phyloP scores from a whole-genome alignment of 2,329 filamentous ascomycete genomes.

The Lasiodiplodia gonubiensis region DNA sequence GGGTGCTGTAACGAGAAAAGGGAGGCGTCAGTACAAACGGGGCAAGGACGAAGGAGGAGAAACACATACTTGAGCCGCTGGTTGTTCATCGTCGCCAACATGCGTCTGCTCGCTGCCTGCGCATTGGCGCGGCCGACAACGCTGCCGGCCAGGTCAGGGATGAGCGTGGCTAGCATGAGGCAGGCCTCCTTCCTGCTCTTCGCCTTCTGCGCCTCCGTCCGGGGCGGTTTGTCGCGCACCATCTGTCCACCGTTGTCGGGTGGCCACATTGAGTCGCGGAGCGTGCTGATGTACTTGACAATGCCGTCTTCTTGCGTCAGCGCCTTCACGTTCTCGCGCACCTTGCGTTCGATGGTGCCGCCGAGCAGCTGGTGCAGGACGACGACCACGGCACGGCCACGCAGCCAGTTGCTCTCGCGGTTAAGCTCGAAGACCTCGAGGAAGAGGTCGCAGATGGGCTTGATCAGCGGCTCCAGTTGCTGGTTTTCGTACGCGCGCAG shows the following conservation, averaged over 20 bases:
- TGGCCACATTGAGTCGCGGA: conserved; percentile 85
- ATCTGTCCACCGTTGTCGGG: conserved; percentile 53
- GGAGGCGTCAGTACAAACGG: neutral
- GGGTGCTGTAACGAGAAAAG: conserved; percentile 44
- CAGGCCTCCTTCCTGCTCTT: conserved; percentile 86
- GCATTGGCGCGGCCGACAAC: conserved; percentile 94
- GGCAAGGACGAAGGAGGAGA: neutral
- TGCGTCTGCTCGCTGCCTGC: conserved; percentile 82
- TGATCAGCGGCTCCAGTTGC: conserved; percentile 93
- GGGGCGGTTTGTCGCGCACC: conserved; percentile 42
- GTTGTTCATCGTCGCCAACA: conserved; percentile 93
- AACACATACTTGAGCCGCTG: conserved; percentile 80
- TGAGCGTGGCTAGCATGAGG: conserved; percentile 83
- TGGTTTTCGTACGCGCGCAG: conserved; percentile 89
- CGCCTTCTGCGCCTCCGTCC: conserved; percentile 75
- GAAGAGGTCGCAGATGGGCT: conserved; percentile 97
- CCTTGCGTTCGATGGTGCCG: conserved; percentile 93
- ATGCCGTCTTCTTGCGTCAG: conserved; percentile 80
- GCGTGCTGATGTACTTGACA: conserved; percentile 72
- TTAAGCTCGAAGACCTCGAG: conserved; percentile 95
- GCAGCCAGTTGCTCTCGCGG: conserved; percentile 94
- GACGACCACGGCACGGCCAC: conserved; percentile 92
- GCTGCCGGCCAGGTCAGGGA: conserved; percentile 89
- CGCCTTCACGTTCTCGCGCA: conserved; percentile 79
- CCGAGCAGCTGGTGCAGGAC: conserved; percentile 95